A percentile compares a stretch with the other conserved stretches of the same genome.
These are phyloP conservation scores for Quercus glauca DNA, from an alignment of 306 rosid genomes.

Conservation along the genomic window DNA sequence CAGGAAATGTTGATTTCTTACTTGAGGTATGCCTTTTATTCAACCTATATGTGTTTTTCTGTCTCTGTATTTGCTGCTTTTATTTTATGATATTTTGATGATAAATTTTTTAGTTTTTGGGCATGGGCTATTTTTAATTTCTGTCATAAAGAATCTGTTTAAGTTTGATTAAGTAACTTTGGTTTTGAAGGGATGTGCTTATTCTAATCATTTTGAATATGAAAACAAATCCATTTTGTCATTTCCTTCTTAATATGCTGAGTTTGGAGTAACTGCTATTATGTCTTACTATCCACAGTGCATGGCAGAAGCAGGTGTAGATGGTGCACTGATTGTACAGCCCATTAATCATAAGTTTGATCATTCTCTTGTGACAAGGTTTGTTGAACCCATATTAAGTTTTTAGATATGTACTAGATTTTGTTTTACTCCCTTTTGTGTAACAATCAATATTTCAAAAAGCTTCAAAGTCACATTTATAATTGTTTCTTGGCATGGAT, in stretches of 20 bases:
- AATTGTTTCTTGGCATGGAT: constrained; percentile 2
- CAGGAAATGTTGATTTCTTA: constrained; percentile 64
- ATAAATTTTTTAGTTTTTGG: not conserved
- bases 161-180: not conserved
- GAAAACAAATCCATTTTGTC: too few relatives aligned
- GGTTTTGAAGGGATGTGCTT: not conserved
- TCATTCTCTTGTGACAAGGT: constrained; percentile 90
- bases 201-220: not conserved
- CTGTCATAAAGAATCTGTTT: not conserved
- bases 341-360: constrained; percentile 88
- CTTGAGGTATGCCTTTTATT: constrained; percentile 49
- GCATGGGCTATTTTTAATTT: not conserved
- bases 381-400: not conserved
- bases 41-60: not conserved
- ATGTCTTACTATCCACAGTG: constrained; percentile 36
- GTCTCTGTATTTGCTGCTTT: not conserved
- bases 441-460: not conserved
- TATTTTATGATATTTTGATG: not conserved
- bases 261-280: not conserved
- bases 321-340: constrained; percentile 88
- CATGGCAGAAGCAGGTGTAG: constrained; percentile 88
- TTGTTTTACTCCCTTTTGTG: not conserved
- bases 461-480: constrained; percentile 1
- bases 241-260: not conserved
- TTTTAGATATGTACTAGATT: not conserved